phyloP scores from a whole-genome alignment of 1,284 basidiomycete species.

The Bondarzewia mesenterica region DNA sequence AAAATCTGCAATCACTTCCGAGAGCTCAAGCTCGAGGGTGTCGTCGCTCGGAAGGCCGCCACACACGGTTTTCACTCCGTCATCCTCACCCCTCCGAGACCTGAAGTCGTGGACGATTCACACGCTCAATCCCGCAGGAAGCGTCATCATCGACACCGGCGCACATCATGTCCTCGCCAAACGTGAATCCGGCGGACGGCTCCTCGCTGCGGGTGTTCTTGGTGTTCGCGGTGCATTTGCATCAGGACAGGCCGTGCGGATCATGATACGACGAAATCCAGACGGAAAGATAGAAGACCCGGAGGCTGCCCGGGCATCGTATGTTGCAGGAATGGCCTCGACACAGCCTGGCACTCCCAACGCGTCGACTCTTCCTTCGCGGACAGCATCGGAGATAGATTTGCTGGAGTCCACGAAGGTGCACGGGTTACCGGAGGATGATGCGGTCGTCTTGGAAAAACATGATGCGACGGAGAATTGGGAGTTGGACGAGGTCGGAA shows the following conservation, averaged over 20 bases:
- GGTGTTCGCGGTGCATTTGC: slow-evolving; percentile 88
- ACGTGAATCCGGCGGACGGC: slow-evolving; percentile 81
- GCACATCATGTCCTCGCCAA: slow-evolving; percentile 82
- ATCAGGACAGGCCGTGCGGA: slow-evolving; percentile 86
- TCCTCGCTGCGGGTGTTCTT: slow-evolving; percentile 87
- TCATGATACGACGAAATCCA: slow-evolving; percentile 51
- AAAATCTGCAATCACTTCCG: slow-evolving; percentile 1
- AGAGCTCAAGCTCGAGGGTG: slow-evolving; percentile 7
- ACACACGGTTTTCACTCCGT: slow-evolving; percentile 85
- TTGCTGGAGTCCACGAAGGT: slow-evolving; percentile 20
- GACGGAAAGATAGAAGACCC: slow-evolving; percentile 16
- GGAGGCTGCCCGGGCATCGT: slow-evolving; percentile 21
- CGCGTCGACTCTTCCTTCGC: slow-evolving; percentile 30
- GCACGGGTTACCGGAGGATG: slow-evolving; percentile 22
- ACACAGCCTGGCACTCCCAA: slow-evolving; percentile 30
- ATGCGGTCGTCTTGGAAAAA: slow-evolving; percentile 19
- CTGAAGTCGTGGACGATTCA: slow-evolving; percentile 95
- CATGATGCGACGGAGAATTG: slow-evolving; percentile 38
- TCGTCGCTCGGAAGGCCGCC: slow-evolving; percentile 41
- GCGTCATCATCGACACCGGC: slow-evolving; percentile 83
- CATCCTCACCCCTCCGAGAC: slow-evolving; percentile 72
- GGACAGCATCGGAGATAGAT: slow-evolving; percentile 27
- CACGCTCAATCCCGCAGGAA: slow-evolving; percentile 84
- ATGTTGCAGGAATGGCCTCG: slow-evolving; percentile 13
- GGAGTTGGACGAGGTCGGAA: slow-evolving; percentile 85